Percentiles rank a stretch among this genome's conserved stretches.
Evolutionary conservation across 2,329 filamentous ascomycete species (phyloP).

Genomic region (Cladosporium austrohemisphaericum): DNA sequence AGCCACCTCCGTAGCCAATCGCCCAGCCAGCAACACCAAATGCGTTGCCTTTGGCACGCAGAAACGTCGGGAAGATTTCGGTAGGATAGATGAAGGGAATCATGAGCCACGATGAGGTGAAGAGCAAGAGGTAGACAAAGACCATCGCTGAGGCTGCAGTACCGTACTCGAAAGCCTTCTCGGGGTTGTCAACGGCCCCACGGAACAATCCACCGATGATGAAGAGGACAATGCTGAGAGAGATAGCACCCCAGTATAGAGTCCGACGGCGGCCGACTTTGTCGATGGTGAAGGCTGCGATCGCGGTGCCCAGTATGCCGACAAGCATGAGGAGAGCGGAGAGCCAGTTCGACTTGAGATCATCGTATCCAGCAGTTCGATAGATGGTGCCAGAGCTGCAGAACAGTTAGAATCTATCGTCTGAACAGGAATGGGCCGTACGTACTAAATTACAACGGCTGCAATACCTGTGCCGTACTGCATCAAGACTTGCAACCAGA

Average conservation of each 20-base stretch:
- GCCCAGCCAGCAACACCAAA: slow-evolving; percentile 20
- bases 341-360: slow-evolving; percentile 28
- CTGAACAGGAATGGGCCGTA: slow-evolving; percentile 20
- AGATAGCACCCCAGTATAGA: slow-evolving; percentile 35
- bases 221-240: slow-evolving; percentile 24
- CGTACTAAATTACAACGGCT: slow-evolving; percentile 21
- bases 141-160: slow-evolving; percentile 33
- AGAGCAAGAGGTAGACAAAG: slow-evolving; percentile 31
- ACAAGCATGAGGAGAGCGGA: slow-evolving; percentile 28
- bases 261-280: slow-evolving; percentile 36
- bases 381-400: slow-evolving; percentile 29
- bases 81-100: slow-evolving; percentile 26
- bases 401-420: slow-evolving; percentile 21
- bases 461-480: slow-evolving; percentile 33
- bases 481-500: slow-evolving; percentile 33
- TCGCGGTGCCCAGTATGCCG: slow-evolving; percentile 28
- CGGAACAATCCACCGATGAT: slow-evolving; percentile 20
- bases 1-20: slow-evolving; percentile 22
- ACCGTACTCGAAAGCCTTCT: slow-evolving; percentile 27
- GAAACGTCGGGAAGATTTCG: slow-evolving; percentile 17
- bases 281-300: slow-evolving; percentile 36
- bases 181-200: slow-evolving; percentile 7
- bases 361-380: slow-evolving; percentile 29
- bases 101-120: slow-evolving; percentile 32
- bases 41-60: slow-evolving; percentile 18